phyloP scores from a whole-genome alignment of 352 stramenopile genomes.

The Peronospora tabacina region DNA sequence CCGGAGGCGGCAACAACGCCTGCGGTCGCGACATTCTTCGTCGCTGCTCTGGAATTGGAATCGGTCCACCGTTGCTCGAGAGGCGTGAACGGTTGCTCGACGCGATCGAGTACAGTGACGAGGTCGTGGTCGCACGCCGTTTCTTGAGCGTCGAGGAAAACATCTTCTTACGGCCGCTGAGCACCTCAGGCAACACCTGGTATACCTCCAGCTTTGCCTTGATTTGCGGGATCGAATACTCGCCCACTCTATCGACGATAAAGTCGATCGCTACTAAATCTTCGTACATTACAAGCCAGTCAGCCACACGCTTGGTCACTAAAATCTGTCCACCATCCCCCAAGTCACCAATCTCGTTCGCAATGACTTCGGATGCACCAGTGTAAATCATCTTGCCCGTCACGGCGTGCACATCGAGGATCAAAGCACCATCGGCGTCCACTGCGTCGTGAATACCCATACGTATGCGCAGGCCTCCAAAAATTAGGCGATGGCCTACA shows the following conservation, averaged over 20 bases:
- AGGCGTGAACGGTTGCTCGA: conserved; percentile 36
- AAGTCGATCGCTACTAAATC: conserved; percentile 41
- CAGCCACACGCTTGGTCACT: conserved; percentile 41
- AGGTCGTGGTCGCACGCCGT: conserved; percentile 30
- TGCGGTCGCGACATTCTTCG: conserved; percentile 28
- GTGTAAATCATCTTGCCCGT: conserved; percentile 59
- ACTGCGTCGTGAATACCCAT: conserved; percentile 56
- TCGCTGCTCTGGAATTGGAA: conserved; percentile 22
- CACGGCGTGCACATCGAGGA: conserved; percentile 41
- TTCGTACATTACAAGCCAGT: conserved; percentile 43
- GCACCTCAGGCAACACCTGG: conserved; percentile 37
- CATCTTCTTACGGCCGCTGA: conserved; percentile 40
- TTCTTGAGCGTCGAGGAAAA: conserved; percentile 41
- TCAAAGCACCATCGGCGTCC: conserved; percentile 36
- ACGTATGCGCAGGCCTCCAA: conserved; percentile 42
- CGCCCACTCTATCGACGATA: conserved; percentile 34
- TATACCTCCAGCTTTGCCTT: conserved; percentile 42
- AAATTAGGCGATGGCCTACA: conserved; percentile 35
- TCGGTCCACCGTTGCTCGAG: conserved; percentile 24
- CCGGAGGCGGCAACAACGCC: conserved; percentile 8
- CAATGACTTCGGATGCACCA: conserved; percentile 44
- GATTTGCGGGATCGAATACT: conserved; percentile 42
- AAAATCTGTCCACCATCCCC: conserved; percentile 51
- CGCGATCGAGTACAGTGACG: conserved; percentile 35
- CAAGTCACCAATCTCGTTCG: conserved; percentile 47